Evolutionary conservation across 1,284 basidiomycete species (phyloP).

Genomic region (Ustilago cynodontis): DNA sequence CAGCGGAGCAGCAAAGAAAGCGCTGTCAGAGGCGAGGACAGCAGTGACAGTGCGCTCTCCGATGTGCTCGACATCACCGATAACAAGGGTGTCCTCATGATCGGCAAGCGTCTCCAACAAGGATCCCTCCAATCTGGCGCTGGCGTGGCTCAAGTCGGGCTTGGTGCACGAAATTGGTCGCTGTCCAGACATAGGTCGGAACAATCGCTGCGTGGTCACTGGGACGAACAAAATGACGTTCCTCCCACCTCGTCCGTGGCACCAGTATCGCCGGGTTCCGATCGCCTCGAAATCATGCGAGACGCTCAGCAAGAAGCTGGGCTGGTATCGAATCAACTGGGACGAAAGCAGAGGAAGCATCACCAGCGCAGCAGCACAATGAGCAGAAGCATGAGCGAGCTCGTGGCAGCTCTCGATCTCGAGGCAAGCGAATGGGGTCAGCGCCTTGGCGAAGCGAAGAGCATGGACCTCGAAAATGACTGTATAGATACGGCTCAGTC

Average conservation of each 20-base stretch:
- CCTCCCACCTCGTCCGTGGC: neutral
- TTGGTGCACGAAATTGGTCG: conserved; percentile 12
- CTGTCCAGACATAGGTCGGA: conserved; percentile 10
- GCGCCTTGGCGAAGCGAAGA: conserved; percentile 3
- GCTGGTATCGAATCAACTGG: neutral
- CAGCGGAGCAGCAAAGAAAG: neutral
- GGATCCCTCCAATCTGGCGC: neutral
- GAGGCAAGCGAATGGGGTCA: conserved; percentile 31
- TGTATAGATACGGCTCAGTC: neutral
- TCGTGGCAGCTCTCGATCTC: conserved; percentile 44
- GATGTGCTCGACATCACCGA: conserved; percentile 40
- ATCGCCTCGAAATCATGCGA: conserved; percentile 4
- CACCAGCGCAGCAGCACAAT: conserved; percentile 33
- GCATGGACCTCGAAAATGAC: neutral
- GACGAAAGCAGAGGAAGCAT: neutral
- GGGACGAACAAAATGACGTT: neutral
- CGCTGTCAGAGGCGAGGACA: conserved; percentile 17
- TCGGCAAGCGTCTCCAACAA: conserved; percentile 6
- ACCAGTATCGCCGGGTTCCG: conserved; percentile 1
- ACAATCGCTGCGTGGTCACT: conserved; percentile 6
- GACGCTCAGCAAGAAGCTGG: neutral
- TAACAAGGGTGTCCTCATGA: conserved; percentile 15
- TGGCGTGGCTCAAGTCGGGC: conserved; percentile 27
- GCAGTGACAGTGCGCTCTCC: conserved; percentile 31
- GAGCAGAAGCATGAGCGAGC: conserved; percentile 44